Evolutionary conservation across 1,284 basidiomycete genomes (phyloP).

Genomic region (Ceratobasidium sp.): DNA sequence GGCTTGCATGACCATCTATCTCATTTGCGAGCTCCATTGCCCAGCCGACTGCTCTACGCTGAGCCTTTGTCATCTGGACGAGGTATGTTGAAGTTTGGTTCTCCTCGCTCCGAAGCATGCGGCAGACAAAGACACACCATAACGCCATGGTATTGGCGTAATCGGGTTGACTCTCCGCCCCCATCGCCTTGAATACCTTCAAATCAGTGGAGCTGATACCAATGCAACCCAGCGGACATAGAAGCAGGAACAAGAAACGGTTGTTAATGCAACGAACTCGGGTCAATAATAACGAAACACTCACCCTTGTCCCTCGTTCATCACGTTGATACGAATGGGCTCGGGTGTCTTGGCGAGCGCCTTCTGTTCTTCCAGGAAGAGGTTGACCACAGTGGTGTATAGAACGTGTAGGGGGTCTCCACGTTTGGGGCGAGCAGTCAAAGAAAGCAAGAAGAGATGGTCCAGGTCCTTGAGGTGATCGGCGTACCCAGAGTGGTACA

Average conservation of each 20-base stretch:
- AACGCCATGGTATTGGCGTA: background rate
- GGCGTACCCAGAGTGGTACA: background rate
- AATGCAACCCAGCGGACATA: background rate
- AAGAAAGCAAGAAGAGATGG: background rate
- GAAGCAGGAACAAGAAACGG: too few relatives aligned
- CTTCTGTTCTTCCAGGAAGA: background rate
- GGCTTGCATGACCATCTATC: too few relatives aligned
- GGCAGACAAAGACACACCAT: background rate
- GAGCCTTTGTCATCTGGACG: background rate
- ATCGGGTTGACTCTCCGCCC: background rate
- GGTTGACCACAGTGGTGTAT: background rate
- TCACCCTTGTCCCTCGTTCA: constrained; percentile 1
- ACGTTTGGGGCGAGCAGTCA: background rate
- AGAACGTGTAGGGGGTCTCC: background rate
- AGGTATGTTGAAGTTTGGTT: background rate
- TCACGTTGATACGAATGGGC: background rate
- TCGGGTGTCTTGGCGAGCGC: background rate
- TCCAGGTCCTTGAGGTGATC: background rate
- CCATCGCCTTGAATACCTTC: background rate
- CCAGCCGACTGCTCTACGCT: background rate
- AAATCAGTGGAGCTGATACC: background rate
- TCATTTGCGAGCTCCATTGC: background rate
- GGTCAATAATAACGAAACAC: background rate
- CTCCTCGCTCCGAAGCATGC: background rate
- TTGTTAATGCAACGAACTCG: background rate